phyloP scores from a whole-genome alignment of 371 early-diverging fungal genomes.

The Syncephalastrum sp. region DNA sequence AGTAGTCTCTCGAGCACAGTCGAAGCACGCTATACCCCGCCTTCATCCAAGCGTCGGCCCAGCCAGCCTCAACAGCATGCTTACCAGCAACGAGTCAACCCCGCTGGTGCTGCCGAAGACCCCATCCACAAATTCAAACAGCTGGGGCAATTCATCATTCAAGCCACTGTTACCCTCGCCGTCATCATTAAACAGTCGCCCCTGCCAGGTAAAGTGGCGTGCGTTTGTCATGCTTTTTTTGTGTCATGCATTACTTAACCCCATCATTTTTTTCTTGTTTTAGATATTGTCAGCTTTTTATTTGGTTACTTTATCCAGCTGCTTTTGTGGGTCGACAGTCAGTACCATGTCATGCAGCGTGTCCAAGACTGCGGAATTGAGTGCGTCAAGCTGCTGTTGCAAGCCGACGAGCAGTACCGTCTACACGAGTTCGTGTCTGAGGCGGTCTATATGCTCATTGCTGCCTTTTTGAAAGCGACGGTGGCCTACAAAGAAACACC shows the following conservation, averaged over 20 bases:
- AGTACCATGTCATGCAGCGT: conserved; percentile 51
- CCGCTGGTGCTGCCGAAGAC: conserved; percentile 10
- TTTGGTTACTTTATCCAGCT: conserved; percentile 48
- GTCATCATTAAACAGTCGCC: conserved; percentile 65
- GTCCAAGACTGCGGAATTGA: conserved; percentile 50
- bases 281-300: conserved; percentile 29
- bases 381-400: conserved; percentile 51
- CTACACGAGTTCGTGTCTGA: conserved; percentile 60
- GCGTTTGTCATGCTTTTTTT: conserved; percentile 3
- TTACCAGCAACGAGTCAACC: neutral
- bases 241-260: neutral
- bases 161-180: conserved; percentile 50
- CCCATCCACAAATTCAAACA: conserved; percentile 27
- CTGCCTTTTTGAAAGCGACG: conserved; percentile 59
- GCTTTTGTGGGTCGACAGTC: conserved; percentile 48
- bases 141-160: conserved; percentile 43
- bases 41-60: neutral
- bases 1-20: conserved; percentile 14
- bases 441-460: conserved; percentile 51
- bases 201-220: conserved; percentile 43
- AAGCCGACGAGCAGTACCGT: conserved; percentile 60
- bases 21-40: conserved; percentile 4
- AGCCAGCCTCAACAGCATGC: neutral
- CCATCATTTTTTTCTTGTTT: neutral
- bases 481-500: conserved; percentile 67